Evolutionary conservation across 108 stramenopile species (phyloP).

Genomic region (Discostella stelligeroides): DNA sequence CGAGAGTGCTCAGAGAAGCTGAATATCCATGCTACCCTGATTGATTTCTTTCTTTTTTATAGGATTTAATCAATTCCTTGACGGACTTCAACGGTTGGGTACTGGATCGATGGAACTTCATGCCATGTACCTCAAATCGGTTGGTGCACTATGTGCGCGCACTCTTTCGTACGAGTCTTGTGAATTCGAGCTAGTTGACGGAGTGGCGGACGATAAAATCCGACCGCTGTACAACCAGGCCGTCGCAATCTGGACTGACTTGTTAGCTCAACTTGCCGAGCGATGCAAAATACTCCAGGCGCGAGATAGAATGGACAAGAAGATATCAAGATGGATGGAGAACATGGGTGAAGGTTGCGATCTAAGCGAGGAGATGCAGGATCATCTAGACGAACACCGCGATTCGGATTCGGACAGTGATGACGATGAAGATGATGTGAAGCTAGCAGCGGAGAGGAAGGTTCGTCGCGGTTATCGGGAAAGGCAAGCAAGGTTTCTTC

Average conservation of each 20-base stretch:
- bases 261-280: constrained; percentile 38
- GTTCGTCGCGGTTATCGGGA: constrained; percentile 38
- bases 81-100: constrained; percentile 51
- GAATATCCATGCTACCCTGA: not conserved
- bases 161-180: constrained; percentile 66
- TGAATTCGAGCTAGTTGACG: constrained; percentile 63
- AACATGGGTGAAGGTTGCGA: not conserved
- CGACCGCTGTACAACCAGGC: constrained; percentile 47
- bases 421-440: constrained; percentile 22
- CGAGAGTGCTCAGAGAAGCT: not conserved
- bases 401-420: constrained; percentile 34
- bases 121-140: constrained; percentile 72
- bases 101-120: constrained; percentile 74
- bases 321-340: not conserved
- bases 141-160: constrained; percentile 55
- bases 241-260: constrained; percentile 59
- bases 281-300: constrained; percentile 12
- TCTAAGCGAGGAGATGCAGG: constrained; percentile 14
- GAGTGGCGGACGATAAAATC: constrained; percentile 37
- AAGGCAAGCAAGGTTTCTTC: not conserved
- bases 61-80: constrained; percentile 58
- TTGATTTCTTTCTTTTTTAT: too few species aligned
- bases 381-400: constrained; percentile 9
- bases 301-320: constrained; percentile 8
- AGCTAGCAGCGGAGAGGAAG: constrained; percentile 13